Evolutionary conservation across 495 filamentous ascomycete species (phyloP).

Genomic region (Letharia lupina): DNA sequence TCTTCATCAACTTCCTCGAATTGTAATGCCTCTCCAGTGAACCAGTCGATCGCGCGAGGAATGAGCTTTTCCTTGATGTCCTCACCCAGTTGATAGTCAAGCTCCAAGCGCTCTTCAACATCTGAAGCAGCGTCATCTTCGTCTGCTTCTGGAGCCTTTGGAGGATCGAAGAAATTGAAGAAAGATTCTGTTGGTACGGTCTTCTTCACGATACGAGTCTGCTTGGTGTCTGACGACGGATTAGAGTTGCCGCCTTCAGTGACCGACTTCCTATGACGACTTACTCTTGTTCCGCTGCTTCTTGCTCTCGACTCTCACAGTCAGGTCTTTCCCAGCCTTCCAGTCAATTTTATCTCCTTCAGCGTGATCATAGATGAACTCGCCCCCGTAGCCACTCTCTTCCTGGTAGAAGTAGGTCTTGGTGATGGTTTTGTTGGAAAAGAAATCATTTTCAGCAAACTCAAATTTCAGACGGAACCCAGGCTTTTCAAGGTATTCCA

Average conservation of each 20-base stretch:
- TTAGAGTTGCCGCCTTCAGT: conserved; percentile 8
- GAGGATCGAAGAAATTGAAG: conserved; percentile 99
- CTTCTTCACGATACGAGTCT: conserved; percentile 97
- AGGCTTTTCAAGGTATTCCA: conserved; percentile 97
- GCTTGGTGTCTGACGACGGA: conserved; percentile 72
- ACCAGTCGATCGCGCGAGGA: conserved; percentile 98
- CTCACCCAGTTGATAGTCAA: conserved; percentile 98
- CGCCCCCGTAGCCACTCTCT: conserved; percentile 94
- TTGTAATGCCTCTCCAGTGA: conserved; percentile 95
- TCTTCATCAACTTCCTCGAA: conserved; percentile 93
- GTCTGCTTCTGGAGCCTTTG: conserved; percentile 69
- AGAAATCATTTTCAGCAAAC: conserved; percentile 89
- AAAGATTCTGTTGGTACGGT: conserved; percentile 97
- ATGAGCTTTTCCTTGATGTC: conserved; percentile 99
- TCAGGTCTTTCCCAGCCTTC: conserved; percentile 89
- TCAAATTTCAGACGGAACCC: conserved; percentile 98
- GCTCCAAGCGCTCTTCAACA: conserved; percentile 94
- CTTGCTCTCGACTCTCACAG: conserved; percentile 91
- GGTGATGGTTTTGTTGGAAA: conserved; percentile 91
- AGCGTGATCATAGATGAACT: conserved; percentile 99
- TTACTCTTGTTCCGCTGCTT: conserved; percentile 99
- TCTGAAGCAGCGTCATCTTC: conserved; percentile 75
- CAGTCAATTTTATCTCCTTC: conserved; percentile 97
- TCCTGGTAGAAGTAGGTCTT: conserved; percentile 99
- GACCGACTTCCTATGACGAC: conserved; percentile 25